phyloP scores from a whole-genome alignment of 2,329 filamentous ascomycete species.

The Chrysosporium queenslandicum region DNA sequence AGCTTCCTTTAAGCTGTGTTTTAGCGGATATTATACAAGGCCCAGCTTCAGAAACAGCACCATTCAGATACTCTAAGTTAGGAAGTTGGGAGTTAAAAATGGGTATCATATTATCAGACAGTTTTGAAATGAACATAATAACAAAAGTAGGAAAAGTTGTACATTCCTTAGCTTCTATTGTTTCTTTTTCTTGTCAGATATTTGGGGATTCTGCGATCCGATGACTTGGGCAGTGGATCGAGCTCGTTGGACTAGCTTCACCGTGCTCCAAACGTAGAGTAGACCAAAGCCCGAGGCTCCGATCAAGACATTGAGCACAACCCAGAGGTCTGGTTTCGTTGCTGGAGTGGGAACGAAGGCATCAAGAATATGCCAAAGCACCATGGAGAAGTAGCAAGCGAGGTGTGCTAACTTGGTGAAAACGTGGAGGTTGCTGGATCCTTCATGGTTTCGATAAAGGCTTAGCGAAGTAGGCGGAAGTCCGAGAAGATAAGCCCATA shows the following conservation, averaged over 20 bases:
- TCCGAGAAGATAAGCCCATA: slow-evolving; percentile 88
- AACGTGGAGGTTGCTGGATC: slow-evolving; percentile 40
- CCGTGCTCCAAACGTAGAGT: slow-evolving; percentile 86
- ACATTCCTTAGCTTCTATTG: slow-evolving; percentile 2
- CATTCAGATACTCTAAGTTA: not conserved
- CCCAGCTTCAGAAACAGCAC: not conserved
- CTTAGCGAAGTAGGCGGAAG: slow-evolving; percentile 67
- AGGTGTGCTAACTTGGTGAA: slow-evolving; percentile 63
- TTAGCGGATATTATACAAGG: no score
- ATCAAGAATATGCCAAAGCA: slow-evolving; percentile 70
- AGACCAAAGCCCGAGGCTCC: slow-evolving; percentile 76
- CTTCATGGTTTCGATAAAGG: slow-evolving; percentile 50
- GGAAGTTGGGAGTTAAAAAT: not conserved
- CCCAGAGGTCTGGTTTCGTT: slow-evolving; percentile 85
- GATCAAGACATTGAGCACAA: slow-evolving; percentile 78
- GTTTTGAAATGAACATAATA: not conserved
- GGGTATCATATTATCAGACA: slow-evolving; percentile 4
- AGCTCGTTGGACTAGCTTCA: slow-evolving; percentile 43
- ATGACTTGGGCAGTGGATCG: not conserved
- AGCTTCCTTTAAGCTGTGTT: not conserved
- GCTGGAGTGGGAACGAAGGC: slow-evolving; percentile 56
- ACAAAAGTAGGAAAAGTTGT: not conserved
- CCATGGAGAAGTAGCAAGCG: slow-evolving; percentile 66
- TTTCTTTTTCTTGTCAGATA: slow-evolving; percentile 8
- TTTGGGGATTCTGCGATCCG: not conserved